These are phyloP conservation scores for Trametes punicea DNA, from an alignment of 768 basidiomycete species.

Conservation along the genomic window DNA sequence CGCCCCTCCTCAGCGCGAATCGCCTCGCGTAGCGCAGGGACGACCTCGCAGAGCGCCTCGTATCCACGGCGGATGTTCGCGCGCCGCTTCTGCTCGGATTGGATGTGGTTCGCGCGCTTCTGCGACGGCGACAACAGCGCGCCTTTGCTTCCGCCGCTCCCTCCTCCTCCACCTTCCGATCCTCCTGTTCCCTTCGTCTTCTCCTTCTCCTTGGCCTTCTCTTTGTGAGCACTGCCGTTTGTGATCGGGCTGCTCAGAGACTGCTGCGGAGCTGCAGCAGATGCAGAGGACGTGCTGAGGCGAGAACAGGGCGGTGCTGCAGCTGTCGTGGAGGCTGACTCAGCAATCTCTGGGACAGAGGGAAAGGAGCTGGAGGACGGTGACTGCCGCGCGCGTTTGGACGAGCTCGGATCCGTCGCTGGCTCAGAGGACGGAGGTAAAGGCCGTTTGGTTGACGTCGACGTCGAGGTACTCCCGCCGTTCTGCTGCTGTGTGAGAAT, in stretches of 20 bases:
- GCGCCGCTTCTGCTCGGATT: conserved; percentile 90
- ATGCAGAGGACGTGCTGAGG: not conserved
- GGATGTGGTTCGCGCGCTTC: conserved; percentile 93
- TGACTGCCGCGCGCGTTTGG: conserved; percentile 33
- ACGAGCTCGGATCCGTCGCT: conserved; percentile 21
- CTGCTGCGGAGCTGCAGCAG: not conserved
- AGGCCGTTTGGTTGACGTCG: conserved; percentile 16
- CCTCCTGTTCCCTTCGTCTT: not conserved
- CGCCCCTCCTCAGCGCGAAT: conserved; percentile 72
- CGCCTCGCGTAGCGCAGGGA: conserved; percentile 79
- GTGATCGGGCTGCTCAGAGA: no score
- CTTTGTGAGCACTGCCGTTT: no score
- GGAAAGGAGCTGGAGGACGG: conserved; percentile 13
- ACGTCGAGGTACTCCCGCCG: not conserved
- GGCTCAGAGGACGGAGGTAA: conserved; percentile 22
- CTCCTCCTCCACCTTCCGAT: not conserved
- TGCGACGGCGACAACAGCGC: conserved; percentile 72
- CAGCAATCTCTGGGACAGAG: conserved; percentile 6
- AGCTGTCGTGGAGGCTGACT: conserved; percentile 3
- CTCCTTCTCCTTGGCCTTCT: not conserved
- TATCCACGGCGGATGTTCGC: conserved; percentile 89
- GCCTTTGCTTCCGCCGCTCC: conserved; percentile 28
- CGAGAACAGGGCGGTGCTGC: not conserved
- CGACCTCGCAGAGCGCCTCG: conserved; percentile 79
- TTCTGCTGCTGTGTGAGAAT: not conserved